Evolutionary conservation across 2,329 filamentous ascomycete genomes (phyloP).

Genomic region (Biscogniauxia marginata): DNA sequence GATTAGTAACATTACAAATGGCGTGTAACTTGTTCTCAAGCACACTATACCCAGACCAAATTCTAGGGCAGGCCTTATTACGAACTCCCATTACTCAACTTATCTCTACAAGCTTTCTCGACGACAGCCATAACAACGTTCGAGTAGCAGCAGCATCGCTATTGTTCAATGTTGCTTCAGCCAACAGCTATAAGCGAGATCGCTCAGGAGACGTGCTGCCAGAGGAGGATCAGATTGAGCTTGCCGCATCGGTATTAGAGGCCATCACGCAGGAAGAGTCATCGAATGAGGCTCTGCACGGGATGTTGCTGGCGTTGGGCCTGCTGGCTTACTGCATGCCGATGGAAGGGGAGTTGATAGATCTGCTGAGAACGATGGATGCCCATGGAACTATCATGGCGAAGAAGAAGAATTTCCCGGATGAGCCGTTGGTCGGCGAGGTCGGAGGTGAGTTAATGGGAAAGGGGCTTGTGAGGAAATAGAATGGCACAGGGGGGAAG

Average conservation of each 20-base stretch:
- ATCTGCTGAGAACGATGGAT: conserved; percentile 77
- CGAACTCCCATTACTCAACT: conserved; percentile 63
- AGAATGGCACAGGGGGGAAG: no score
- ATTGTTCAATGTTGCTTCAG: conserved; percentile 75
- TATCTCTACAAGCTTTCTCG: conserved; percentile 75
- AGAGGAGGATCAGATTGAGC: conserved; percentile 73
- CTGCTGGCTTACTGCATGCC: conserved; percentile 71
- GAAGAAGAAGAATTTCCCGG: conserved; percentile 57
- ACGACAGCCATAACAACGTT: conserved; percentile 69
- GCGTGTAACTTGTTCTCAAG: conserved; percentile 82
- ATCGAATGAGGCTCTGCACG: conserved; percentile 72
- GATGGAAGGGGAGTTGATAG: conserved; percentile 71
- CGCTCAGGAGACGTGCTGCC: conserved; percentile 59
- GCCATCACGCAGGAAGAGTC: conserved; percentile 59
- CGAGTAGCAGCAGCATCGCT: conserved; percentile 80
- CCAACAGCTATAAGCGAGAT: conserved; percentile 65
- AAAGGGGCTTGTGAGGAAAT: conserved; percentile 44
- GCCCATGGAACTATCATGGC: conserved; percentile 61
- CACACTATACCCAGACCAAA: conserved; percentile 64
- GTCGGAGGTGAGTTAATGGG: conserved; percentile 52
- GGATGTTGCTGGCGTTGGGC: conserved; percentile 73
- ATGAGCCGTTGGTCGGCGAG: conserved; percentile 56
- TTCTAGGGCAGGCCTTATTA: conserved; percentile 53
- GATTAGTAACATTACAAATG: conserved; percentile 80
- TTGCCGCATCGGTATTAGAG: conserved; percentile 79